Percentiles rank a stretch among this genome's conserved stretches.
phyloP scores from a whole-genome alignment of 2,329 filamentous ascomycete species.

The Lecanoromycetidae sp. region DNA sequence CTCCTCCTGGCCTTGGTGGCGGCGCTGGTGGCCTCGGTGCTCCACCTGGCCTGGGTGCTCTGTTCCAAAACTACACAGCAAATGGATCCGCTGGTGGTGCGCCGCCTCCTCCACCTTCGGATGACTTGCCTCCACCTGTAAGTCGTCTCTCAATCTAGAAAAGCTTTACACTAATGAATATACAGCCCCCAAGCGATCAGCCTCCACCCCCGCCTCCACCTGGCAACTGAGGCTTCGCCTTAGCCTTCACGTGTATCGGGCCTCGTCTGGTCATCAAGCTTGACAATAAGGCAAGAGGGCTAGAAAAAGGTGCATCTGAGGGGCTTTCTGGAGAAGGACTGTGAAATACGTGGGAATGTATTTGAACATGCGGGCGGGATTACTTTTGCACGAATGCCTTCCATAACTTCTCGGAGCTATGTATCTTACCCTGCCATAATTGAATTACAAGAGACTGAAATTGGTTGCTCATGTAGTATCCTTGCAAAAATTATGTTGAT shows the following conservation, averaged over 20 bases:
- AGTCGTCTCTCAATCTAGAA: slow-evolving; percentile 1
- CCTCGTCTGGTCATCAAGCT: neutral
- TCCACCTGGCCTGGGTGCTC: slow-evolving; percentile 41
- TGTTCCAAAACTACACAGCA: slow-evolving; percentile 55
- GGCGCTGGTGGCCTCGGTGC: slow-evolving; percentile 25
- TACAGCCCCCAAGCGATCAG: slow-evolving; percentile 15
- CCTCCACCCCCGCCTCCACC: slow-evolving; percentile 15
- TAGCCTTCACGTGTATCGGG: neutral
- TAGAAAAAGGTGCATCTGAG: too few species aligned
- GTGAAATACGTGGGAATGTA: too few species aligned
- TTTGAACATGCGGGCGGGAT: too few species aligned
- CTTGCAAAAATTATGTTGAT: too few species aligned
- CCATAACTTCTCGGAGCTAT: too few species aligned
- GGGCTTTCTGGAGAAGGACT: too few species aligned
- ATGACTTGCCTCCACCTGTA: slow-evolving; percentile 39
- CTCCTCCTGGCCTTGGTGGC: slow-evolving; percentile 41
- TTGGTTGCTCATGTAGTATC: too few species aligned
- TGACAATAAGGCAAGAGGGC: too few species aligned
- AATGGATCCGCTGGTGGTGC: slow-evolving; percentile 42
- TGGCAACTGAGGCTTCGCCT: neutral
- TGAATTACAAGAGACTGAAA: too few species aligned
- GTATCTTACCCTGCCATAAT: too few species aligned
- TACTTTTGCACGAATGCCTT: too few species aligned
- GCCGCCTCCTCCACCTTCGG: slow-evolving; percentile 49
- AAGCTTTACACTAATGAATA: neutral